Evolutionary conservation across 306 rosid species (phyloP), one percentile per base, ranked within the genome.

Genomic region (Abrus precatorius): DNA sequence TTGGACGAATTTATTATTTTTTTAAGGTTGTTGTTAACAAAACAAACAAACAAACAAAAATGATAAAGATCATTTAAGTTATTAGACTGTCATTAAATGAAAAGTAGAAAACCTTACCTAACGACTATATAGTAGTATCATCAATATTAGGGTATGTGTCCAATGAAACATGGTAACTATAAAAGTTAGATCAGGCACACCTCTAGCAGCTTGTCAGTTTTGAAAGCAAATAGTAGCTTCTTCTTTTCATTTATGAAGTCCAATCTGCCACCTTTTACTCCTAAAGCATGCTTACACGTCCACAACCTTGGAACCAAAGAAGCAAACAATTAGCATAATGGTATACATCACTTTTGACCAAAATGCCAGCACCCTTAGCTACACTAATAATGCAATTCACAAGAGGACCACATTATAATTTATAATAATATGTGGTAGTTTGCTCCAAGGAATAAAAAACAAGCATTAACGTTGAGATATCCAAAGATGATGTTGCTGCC

Each of bases 191-290:
- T 65, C 7, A 7, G 28, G 68, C 44, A 12, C 44, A 62, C 28
- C 70, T 75, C 33, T 2, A 45, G 20, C 59, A 30, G 27, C 12
- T 54, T 53, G 48, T 74, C 78, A 12, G 41, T 43, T 57, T 43
- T 56, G 9, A 14, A 74, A 65, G 20, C 74, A 33, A 29, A 12
- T 36, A 63, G 64, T 29, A 63, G 64, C 32, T 36, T 50, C 60
- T 62, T 29, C 78, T 48, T 62, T 48, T 62, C 40, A 62, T 62
- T 62, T 76, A 48, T 33, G 67, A 76, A 67, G 13, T 62, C 62
- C 29, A 67, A 9, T 62, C 62, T 13, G 5, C n/a, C 48, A 38
- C 30, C 68, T 4, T 34, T 62, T 34, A 33, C 36, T 44, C 50
- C n/a, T 27, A 33, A 60, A 71, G 34, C 34, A 1, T 65, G 34